Base-by-base conservation (phyloP, 2,329 filamentous ascomycete species). In the Ceratocystis harringtonii region DNA sequence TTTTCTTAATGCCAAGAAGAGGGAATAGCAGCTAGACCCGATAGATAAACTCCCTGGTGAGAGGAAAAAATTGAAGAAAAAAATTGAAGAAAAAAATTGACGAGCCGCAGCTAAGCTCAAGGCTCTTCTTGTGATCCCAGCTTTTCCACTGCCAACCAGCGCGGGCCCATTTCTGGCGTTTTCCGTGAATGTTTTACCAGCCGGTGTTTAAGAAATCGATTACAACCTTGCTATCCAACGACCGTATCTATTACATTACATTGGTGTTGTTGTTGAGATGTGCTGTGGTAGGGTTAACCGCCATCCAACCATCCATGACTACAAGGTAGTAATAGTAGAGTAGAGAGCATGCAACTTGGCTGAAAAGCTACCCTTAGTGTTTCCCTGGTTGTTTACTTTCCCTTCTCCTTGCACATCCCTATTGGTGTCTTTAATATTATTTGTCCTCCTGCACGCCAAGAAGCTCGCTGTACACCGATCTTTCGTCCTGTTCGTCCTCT, bases 1-100 rank as follows among this genome's bases (percentile, higher is more conserved):
- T 2, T 55, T 36, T 57, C 55, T 58, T 32, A 58, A 36, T 57
- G 52, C 52, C 52, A 57, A 57, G 52, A n/a, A 57, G 52, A 57
- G 52, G 52, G 15, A 6, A 30, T 58, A 58, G 12, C 15, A 58
- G 55, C 55, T 58, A n/a, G 55, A 36, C 19, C 30, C 55, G 28
- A 58, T 30, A 58, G 55, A 58, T 58, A 58, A 36, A 58, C 55
- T 58, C 28, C 55, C 25, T 58, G 22, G 22, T 32, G 52, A 57
- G 22, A 50, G 25, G 52, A 57, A 57, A 50, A 22, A 50, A 50
- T 5, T 1, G 15, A 57, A 2, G 2, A 19, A 32, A 32, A 30
- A 25, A 57, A 32, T 22, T 1, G 15, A 57, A 2, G 2, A 19
- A 32, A 32, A 32, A 25, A 57, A 32, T 22, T 57, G 55, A 30